Conservation (phyloP, 2,329 filamentous ascomycete species). For the Hansfordia pulvinata region DNA sequence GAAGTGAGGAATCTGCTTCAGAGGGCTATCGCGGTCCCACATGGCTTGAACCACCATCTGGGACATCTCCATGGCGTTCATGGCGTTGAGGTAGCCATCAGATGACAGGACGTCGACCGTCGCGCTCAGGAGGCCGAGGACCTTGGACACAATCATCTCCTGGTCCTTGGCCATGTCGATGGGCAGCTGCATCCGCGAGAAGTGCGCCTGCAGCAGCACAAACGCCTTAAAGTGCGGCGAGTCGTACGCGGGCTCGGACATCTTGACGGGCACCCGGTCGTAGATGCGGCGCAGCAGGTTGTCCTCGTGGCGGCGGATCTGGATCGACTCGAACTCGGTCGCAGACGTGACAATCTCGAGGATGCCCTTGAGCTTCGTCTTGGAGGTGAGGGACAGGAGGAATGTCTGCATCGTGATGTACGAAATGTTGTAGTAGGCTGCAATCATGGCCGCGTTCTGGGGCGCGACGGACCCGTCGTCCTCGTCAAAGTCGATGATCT, state of each 20-base stretch:
- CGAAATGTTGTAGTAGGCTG: constrained; percentile 97
- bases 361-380: constrained; percentile 92
- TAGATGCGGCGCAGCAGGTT: constrained; percentile 81
- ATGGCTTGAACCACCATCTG: constrained; percentile 98
- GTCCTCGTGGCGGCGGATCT: constrained; percentile 88
- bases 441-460: constrained; percentile 94
- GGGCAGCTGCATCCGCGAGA: constrained; percentile 91
- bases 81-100: constrained; percentile 90
- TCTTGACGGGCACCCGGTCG: constrained; percentile 88
- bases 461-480: constrained; percentile 83
- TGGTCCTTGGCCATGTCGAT: constrained; percentile 95
- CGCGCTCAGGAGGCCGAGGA: constrained; percentile 77
- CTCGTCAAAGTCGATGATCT: constrained; percentile 91
- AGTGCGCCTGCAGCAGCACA: constrained; percentile 92
- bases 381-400: constrained; percentile 73
- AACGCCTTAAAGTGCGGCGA: constrained; percentile 98
- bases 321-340: constrained; percentile 89
- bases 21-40: constrained; percentile 94
- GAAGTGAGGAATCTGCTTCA: constrained; percentile 98
- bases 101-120: constrained; percentile 92
- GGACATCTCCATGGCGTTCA: constrained; percentile 97
- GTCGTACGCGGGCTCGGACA: constrained; percentile 73
- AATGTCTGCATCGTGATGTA: constrained; percentile 99
- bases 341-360: constrained; percentile 95
- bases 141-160: constrained; percentile 71